phyloP scores from a whole-genome alignment of 495 filamentous ascomycete species.

The Xylaria sp. region DNA sequence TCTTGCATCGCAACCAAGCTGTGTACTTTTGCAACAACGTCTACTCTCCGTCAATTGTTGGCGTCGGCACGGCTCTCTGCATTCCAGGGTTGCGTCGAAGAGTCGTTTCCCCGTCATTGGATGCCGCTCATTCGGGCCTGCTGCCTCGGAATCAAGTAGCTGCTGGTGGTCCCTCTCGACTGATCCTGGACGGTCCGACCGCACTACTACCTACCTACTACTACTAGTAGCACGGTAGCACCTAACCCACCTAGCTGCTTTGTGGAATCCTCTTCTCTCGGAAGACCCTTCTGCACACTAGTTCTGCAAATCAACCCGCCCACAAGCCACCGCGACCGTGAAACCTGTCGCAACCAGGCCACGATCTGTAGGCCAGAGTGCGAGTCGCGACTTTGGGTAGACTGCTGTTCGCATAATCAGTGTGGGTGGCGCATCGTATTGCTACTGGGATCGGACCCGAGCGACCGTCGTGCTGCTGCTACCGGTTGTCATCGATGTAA shows the following conservation, averaged over 20 bases:
- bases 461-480: slow-evolving; percentile 1
- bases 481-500: slow-evolving; percentile 11
- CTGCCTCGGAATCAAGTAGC: not conserved
- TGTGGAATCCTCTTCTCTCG: not conserved
- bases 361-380: not conserved
- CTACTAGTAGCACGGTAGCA: too few relatives aligned
- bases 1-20: slow-evolving; percentile 9
- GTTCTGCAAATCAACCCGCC: slow-evolving; percentile 9
- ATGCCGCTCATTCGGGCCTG: not conserved
- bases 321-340: not conserved
- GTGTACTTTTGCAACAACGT: not conserved
- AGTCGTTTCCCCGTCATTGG: not conserved
- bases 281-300: not conserved
- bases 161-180: slow-evolving; percentile 6
- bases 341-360: not conserved
- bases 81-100: not conserved
- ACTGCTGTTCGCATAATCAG: not conserved
- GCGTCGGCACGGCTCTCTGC: not conserved
- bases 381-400: not conserved
- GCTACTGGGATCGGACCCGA: not conserved
- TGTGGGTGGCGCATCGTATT: not conserved
- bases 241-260: slow-evolving; percentile 1
- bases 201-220: not conserved
- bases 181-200: slow-evolving; percentile 6
- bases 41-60: not conserved